A percentile compares a stretch with the other conserved stretches of the same genome.
Evolutionary conservation across 73 alveolate genomes (phyloP).

Genomic region (Symbiodinium pilosum): DNA sequence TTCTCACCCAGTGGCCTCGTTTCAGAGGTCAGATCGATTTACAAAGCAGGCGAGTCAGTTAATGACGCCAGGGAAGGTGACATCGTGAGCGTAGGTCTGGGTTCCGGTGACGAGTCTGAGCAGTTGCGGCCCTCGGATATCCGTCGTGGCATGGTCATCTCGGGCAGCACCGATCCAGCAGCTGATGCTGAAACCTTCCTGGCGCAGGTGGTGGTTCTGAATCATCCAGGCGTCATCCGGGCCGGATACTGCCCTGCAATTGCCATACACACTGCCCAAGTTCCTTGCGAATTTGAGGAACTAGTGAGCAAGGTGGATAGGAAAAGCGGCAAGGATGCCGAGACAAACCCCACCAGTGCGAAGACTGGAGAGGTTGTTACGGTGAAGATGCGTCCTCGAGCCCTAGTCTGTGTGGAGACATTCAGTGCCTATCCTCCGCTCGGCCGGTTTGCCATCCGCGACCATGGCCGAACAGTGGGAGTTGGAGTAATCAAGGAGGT

Average conservation of each 20-base stretch:
- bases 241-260: conserved; percentile 90
- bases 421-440: conserved; percentile 81
- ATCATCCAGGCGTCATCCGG: conserved; percentile 79
- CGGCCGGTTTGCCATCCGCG: conserved; percentile 94
- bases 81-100: conserved; percentile 73
- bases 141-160: conserved; percentile 83
- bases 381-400: conserved; percentile 58
- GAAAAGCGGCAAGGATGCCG: conserved; percentile 4
- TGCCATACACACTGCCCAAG: conserved; percentile 70
- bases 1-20: conserved; percentile 78
- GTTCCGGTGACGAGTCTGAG: conserved; percentile 23
- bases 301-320: conserved; percentile 67
- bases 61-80: conserved; percentile 60
- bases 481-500: conserved; percentile 84
- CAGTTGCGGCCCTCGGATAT: conserved; percentile 37
- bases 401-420: conserved; percentile 63
- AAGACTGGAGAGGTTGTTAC: conserved; percentile 70
- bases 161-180: conserved; percentile 31
- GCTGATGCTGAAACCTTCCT: conserved; percentile 80
- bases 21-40: conserved; percentile 38
- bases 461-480: conserved; percentile 54
- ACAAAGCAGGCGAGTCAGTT: conserved; percentile 22
- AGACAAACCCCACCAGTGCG: conserved; percentile 53
- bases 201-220: conserved; percentile 89
- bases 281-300: conserved; percentile 87